Evolutionary conservation across 495 filamentous ascomycete species (phyloP), one percentile per base, ranked within the genome.

Genomic region (Xylaria longipes): DNA sequence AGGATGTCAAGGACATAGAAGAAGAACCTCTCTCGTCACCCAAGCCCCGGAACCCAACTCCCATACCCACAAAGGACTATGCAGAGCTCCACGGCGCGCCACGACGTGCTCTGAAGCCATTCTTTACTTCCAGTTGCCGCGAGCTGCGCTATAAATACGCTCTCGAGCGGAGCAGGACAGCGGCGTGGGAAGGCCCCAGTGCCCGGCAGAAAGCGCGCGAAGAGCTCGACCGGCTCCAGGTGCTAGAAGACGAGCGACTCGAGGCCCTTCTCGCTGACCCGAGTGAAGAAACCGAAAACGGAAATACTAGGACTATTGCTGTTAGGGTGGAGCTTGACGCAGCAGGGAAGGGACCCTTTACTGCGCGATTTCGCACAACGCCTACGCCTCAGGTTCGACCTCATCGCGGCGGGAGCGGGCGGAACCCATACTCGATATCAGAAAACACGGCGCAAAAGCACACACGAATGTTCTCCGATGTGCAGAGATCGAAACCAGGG

Each of bases 1-100:
- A 86, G 72, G 85, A 87, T 31, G 61, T 86, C 5, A 78, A 75
- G 37, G 85, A 87, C 29, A 72, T 87, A 22, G 81, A 80, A 46
- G 75, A 69, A 74, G 76, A 45, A 70, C 72, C 48, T 48, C 66
- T 22, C 69, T 74, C 52, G 22, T 74, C 57, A 67, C 39, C 54
- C 69, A 74, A 73, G 45, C 20, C 37, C 17, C 48, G 25, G 25
- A n/a, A 33, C 15, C 15, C 11, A 4, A 31, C 33, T 39, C 46
- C 46, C 41, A 20, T 35, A 17, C 58, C 41, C 46, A 52, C 50
- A 27, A 79, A 57, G 35, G 52, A 25, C 29, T 17, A 1, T 31
- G 9, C 41, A 65, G 54, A 62, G 15, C 63, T 7, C 60, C 33
- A 0, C 45, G 35, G 22, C 33, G 14, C 37, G 31, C 46, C 43